A percentile compares a stretch with the other conserved stretches of the same genome.
These are phyloP conservation scores for Aspergillus arachidicola DNA, from an alignment of 2,329 filamentous ascomycete species.

Conservation along the genomic window DNA sequence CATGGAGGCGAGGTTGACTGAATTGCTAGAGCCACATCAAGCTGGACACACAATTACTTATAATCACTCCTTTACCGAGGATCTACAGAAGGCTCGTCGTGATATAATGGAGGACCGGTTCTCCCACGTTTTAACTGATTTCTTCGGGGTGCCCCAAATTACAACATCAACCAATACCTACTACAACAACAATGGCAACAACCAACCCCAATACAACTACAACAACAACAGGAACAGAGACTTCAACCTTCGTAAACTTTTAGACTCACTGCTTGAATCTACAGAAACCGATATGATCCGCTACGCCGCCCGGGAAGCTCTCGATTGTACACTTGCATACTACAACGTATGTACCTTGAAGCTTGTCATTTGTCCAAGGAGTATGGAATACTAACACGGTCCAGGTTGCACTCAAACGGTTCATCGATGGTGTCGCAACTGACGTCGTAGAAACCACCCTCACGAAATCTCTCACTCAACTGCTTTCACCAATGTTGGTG, in stretches of 20 bases:
- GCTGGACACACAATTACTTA: constrained; percentile 38
- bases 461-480: constrained; percentile 28
- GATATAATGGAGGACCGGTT: constrained; percentile 16
- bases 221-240: too few species aligned
- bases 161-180: not conserved
- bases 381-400: not conserved
- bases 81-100: constrained; percentile 28
- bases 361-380: not conserved
- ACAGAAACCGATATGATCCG: constrained; percentile 39
- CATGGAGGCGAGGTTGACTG: constrained; percentile 45
- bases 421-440: constrained; percentile 45
- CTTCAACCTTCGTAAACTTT: constrained; percentile 17
- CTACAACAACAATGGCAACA: too few species aligned
- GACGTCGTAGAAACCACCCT: constrained; percentile 42
- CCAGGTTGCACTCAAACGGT: constrained; percentile 44
- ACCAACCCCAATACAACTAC: too few species aligned
- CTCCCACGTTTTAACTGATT: constrained; percentile 8
- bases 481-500: constrained; percentile 30
- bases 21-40: constrained; percentile 52
- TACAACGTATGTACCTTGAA: constrained; percentile 43
- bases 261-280: constrained; percentile 20
- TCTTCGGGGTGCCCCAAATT: constrained; percentile 18
- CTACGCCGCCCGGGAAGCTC: constrained; percentile 41
- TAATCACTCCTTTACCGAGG: constrained; percentile 41
- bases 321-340: constrained; percentile 47